Conservation (phyloP, 345 rosid species). For the Conringia planisiliqua region DNA sequence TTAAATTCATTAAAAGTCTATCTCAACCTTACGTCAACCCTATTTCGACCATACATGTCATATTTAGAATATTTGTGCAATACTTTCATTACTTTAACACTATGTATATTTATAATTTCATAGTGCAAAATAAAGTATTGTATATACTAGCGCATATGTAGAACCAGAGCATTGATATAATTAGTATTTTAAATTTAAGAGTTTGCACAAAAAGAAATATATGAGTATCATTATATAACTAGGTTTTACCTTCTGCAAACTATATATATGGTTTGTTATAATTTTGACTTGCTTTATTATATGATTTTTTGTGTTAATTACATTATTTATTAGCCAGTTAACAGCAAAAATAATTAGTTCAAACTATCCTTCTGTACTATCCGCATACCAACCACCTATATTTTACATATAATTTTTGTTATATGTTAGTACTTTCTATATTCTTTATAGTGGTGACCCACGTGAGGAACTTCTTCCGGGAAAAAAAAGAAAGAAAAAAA, state of each 20-base stretch:
- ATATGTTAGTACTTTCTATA: slow-evolving; percentile 9
- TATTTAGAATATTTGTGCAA: not conserved
- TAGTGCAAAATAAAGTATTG: not conserved
- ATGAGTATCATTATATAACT: not conserved
- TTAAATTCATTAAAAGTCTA: not conserved
- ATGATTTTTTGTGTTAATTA: not conserved
- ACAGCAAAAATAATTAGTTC: not conserved
- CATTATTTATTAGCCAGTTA: not conserved
- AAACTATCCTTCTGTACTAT: not conserved
- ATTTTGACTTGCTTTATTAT: not conserved
- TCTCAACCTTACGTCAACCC: slow-evolving; percentile 27
- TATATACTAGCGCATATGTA: not conserved
- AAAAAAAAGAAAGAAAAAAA: not conserved
- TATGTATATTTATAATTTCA: not conserved
- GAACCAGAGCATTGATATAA: not conserved
- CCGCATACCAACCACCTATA: slow-evolving; percentile 1
- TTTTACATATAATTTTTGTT: not conserved
- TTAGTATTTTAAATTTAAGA: not conserved
- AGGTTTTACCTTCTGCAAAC: not conserved
- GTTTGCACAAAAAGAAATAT: not conserved
- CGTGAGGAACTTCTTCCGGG: slow-evolving; percentile 6
- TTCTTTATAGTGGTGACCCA: slow-evolving; percentile 24
- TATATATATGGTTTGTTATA: not conserved
- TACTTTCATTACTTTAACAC: not conserved
- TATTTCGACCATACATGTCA: slow-evolving; percentile 15